Percentiles rank a stretch among this genome's conserved stretches.
Evolutionary conservation across 2,329 filamentous ascomycete species (phyloP).

Genomic region (Colletotrichum truncatum): DNA sequence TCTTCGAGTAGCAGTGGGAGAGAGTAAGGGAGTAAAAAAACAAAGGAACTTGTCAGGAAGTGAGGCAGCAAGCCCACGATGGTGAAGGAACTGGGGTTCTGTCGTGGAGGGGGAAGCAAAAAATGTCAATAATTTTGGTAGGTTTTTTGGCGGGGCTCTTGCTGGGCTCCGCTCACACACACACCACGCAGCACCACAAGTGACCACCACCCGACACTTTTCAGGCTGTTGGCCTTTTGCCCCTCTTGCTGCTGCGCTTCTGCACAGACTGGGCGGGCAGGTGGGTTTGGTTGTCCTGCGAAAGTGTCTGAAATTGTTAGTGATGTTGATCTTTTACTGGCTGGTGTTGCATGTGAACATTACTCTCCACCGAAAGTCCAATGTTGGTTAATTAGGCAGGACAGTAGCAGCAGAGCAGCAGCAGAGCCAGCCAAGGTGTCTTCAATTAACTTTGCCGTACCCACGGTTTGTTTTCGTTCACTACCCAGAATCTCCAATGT

Average conservation of each 20-base stretch:
- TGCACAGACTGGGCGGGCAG: background rate
- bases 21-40: slow-evolving; percentile 7
- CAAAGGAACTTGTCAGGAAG: slow-evolving; percentile 22
- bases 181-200: too few relatives aligned
- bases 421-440: too few relatives aligned
- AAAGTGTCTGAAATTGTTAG: slow-evolving; percentile 23
- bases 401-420: background rate
- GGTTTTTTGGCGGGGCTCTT: slow-evolving; percentile 28
- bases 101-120: slow-evolving; percentile 29
- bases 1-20: background rate
- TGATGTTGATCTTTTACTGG: slow-evolving; percentile 13
- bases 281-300: background rate
- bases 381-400: background rate
- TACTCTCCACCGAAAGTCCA: background rate
- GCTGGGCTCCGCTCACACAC: background rate
- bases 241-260: background rate
- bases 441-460: too few relatives aligned
- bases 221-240: background rate
- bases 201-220: background rate
- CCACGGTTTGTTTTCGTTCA: too few relatives aligned
- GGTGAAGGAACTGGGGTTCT: slow-evolving; percentile 5
- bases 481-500: too few relatives aligned
- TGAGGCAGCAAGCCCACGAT: slow-evolving; percentile 29
- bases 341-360: slow-evolving; percentile 2
- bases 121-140: slow-evolving; percentile 30